phyloP scores from a whole-genome alignment of 495 filamentous ascomycete species.

The Neurospora sublineolata region DNA sequence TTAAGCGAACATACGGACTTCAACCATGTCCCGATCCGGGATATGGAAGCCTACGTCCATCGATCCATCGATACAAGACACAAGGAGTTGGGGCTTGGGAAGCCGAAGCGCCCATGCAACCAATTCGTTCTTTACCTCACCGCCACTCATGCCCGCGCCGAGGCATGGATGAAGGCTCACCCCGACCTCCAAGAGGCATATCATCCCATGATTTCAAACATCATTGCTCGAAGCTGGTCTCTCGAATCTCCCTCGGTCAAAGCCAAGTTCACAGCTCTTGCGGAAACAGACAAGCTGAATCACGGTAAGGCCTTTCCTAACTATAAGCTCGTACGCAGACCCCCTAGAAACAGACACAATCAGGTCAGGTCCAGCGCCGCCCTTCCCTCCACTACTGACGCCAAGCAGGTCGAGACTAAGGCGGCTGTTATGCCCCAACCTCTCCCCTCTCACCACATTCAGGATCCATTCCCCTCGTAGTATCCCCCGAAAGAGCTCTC shows the following conservation, averaged over 20 bases:
- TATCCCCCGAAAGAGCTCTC: not conserved
- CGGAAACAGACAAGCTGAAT: fast-evolving
- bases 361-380: not conserved
- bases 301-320: not conserved
- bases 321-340: not conserved
- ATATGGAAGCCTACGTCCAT: not conserved
- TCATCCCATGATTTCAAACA: not conserved
- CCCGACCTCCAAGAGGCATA: not conserved
- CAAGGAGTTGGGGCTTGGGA: not conserved
- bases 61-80: not conserved
- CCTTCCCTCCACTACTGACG: not conserved
- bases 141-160: not conserved
- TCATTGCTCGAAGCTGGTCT: not conserved
- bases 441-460: not conserved
- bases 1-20: not conserved
- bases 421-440: not conserved
- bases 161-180: not conserved
- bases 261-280: not conserved
- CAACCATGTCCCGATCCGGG: not conserved
- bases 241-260: not conserved
- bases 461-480: not conserved
- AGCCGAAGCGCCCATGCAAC: not conserved
- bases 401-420: not conserved
- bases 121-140: not conserved
- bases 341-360: not conserved